phyloP scores from a whole-genome alignment of 2,329 filamentous ascomycete genomes.

The Aspergillus melleus region DNA sequence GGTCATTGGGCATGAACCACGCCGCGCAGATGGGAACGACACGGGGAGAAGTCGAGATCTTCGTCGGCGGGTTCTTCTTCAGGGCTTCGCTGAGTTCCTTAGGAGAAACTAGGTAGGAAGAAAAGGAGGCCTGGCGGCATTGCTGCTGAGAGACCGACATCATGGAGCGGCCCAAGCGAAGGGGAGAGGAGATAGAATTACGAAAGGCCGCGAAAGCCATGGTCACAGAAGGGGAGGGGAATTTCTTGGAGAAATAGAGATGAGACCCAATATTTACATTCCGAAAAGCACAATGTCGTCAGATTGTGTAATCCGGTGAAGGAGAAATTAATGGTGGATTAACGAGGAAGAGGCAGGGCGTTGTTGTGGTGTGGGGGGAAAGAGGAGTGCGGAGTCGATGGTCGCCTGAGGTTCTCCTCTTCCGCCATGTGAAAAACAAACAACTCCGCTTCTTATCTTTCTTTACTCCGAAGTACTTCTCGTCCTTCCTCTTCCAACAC shows the following conservation, averaged over 20 bases:
- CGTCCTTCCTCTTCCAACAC: background rate
- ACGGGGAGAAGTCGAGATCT: conserved; percentile 77
- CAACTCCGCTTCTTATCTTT: background rate
- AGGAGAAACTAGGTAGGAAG: conserved; percentile 83
- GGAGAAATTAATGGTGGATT: background rate
- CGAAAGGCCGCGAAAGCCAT: conserved; percentile 41
- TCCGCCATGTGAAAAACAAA: conserved; percentile 11
- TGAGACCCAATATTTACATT: conserved; percentile 29
- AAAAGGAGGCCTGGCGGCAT: conserved; percentile 58
- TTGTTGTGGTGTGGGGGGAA: background rate
- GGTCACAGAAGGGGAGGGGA: conserved; percentile 5
- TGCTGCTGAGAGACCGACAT: conserved; percentile 32
- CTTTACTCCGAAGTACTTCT: background rate
- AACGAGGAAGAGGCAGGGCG: background rate
- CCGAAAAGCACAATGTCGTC: conserved; percentile 10
- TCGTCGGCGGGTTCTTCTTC: conserved; percentile 75
- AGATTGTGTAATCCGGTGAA: conserved; percentile 11
- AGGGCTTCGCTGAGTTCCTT: conserved; percentile 78
- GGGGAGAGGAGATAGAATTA: conserved; percentile 24
- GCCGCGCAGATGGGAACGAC: conserved; percentile 87
- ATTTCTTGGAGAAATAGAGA: conserved; percentile 4
- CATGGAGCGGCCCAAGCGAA: conserved; percentile 26
- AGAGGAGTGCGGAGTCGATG: conserved; percentile 15
- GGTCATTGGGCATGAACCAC: conserved; percentile 95
- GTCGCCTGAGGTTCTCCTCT: conserved; percentile 7